Evolutionary conservation across 805 yeast species (phyloP), one percentile per base, ranked within the genome.

Genomic region (Ogataea pini): DNA sequence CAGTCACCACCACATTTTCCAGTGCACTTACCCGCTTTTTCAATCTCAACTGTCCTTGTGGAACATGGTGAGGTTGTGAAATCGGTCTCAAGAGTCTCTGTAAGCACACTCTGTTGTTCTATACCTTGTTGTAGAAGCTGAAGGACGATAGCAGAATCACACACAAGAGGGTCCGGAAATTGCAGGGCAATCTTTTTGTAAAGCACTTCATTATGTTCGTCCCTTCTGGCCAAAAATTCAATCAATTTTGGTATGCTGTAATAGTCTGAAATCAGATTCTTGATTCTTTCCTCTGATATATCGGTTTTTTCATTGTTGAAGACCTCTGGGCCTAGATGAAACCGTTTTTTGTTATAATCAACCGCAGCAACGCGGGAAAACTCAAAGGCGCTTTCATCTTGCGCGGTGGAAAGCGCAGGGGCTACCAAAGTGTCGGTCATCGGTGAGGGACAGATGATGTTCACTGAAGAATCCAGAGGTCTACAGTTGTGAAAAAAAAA

Each of bases 121-220:
- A 72, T 70, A 42, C 52, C 60, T 22, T 64, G 68, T 59, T 77
- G 86, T 19, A 86, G 54, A 34, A 71, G 67, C 48, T 81, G 80
- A 0, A 80, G 80, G 1, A 92, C 79, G 16, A 82, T 73, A 1
- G 92, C 81, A 1, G 97, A 83, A 63, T 92, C 97, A 34, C 82
- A 75, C 1, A 94, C 79, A 31, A 91, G 69, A 4, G 69, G 50
- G 64, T 95, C 99, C 0, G 98, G 98, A 55, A 94, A 92, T 67
- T 94, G 99, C 27, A 94, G 70, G 0, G 98, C 90, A 2, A 91
- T 77, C 20, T 76, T 72, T 38, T 64, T 67, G 63, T 69, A 83
- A 28, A 59, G 63, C 29, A 52, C 58, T 31, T 44, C 47, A 0
- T 61, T 65, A 3, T 61, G 60, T 3, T 60, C 59, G 24, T 60